Base-by-base conservation (phyloP, 192 early-diverging fungal genomes). In the Blastocladiella britannica region DNA sequence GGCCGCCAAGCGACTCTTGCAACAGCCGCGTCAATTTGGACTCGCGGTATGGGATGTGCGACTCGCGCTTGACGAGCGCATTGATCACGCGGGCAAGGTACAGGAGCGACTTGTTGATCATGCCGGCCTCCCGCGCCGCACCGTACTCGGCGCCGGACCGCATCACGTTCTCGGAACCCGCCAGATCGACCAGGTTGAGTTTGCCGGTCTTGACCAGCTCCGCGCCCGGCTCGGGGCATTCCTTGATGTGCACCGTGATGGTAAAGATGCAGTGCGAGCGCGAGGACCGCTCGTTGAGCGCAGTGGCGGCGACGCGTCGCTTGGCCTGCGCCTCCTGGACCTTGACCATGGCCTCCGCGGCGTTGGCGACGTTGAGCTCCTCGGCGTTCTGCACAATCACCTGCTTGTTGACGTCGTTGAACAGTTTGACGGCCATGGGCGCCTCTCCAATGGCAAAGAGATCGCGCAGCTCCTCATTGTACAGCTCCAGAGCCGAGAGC, bases 391-490 rank as follows among this genome's bases (percentile, higher is more conserved):
- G 83, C 25, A 96, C 76, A 7, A 83, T 68, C 3, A 92, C 84
- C 53, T 78, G 81, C 30, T 76, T 77, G 20, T 47, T 47, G 15
- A 20, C 37, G 2, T 85, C 84, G 51, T 88, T 87, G 59, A 71
- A 82, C 26, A 91, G 77, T 56, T 78, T 78, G 24, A 89, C 67
- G 31, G 77, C 76, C 22, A 64, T 65, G 6, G 60, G 47, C 3
- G 69, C 60, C 53, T 81, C 75, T 8, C 68, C 75, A 8, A 68
- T 61, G 0, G 77, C 72, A n/a, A 97, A 62, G 20, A 97, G 68
- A 67, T 97, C 94, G n/a, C 82, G 76, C 28, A 94, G 66, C 53
- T 94, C 85, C 66, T 97, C 92, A 62, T 97, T 97, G 70, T 95
- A 97, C 9, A 97, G 66, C 68, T 97, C 94, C 15, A 93, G 64